Conservation (phyloP, 805 yeast genomes). For the Saccharomycopsis schoenii region DNA sequence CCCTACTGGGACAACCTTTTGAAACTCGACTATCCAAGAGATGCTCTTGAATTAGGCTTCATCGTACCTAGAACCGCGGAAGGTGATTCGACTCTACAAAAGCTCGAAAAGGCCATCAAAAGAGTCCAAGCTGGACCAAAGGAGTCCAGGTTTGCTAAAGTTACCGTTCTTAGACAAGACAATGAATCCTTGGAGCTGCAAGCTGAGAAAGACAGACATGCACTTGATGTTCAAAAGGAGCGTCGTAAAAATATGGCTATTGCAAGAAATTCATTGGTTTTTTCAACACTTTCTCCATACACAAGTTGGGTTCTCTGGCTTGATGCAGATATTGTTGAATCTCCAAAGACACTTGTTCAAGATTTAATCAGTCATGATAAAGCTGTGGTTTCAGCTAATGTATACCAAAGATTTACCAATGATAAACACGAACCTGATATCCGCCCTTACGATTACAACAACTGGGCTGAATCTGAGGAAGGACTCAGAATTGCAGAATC, state of each 20-base stretch:
- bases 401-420: conserved; percentile 70
- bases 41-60: conserved; percentile 78
- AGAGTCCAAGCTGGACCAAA: conserved; percentile 54
- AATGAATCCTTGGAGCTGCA: conserved; percentile 66
- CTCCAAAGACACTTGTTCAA: conserved; percentile 74
- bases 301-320: conserved; percentile 96
- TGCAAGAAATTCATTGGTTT: conserved; percentile 84
- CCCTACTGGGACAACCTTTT: conserved; percentile 83
- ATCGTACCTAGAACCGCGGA: conserved; percentile 75
- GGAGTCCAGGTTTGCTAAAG: conserved; percentile 62
- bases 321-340: conserved; percentile 88
- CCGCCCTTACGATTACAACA: conserved; percentile 91
- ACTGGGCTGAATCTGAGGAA: conserved; percentile 84
- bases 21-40: conserved; percentile 71
- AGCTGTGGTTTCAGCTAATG: conserved; percentile 86
- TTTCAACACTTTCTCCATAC: conserved; percentile 80
- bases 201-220: conserved; percentile 84
- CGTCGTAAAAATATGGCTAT: conserved; percentile 87
- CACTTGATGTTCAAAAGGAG: conserved; percentile 73
- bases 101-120: conserved; percentile 69
- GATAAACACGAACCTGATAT: conserved; percentile 42
- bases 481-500: conserved; percentile 65
- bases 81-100: conserved; percentile 70
- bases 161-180: conserved; percentile 88
- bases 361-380: conserved; percentile 80